These are phyloP conservation scores for Kalanchoe fedtschenkoi DNA, from an alignment of 164 flowering plant genomes.

Conservation along the genomic window DNA sequence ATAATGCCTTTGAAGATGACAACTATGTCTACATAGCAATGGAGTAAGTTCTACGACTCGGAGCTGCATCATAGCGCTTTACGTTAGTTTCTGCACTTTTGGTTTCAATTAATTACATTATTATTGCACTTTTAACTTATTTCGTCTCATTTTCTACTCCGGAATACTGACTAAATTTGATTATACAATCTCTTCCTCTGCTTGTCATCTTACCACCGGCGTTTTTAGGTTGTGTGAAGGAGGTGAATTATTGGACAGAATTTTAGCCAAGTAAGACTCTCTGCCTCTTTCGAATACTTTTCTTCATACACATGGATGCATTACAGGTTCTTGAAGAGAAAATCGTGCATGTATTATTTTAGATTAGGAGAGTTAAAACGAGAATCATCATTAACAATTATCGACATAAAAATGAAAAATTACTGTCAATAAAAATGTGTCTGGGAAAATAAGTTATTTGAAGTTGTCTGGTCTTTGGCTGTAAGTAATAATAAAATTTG, in stretches of 20 bases:
- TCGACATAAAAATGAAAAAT: too few relatives aligned
- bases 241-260: constrained; percentile 90
- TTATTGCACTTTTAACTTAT: too few relatives aligned
- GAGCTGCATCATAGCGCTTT: too few relatives aligned
- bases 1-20: constrained; percentile 88
- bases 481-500: background rate
- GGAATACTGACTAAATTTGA: background rate
- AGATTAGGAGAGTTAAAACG: background rate
- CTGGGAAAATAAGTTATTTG: too few relatives aligned
- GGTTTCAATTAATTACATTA: too few relatives aligned
- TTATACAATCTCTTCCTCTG: background rate
- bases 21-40: constrained; percentile 82
- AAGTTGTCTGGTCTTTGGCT: too few relatives aligned
- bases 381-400: too few relatives aligned
- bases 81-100: too few relatives aligned
- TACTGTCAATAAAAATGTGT: too few relatives aligned
- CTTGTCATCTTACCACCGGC: background rate
- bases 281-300: background rate
- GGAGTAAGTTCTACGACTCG: constrained; percentile 59
- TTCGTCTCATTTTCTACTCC: background rate
- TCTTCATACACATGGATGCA: background rate
- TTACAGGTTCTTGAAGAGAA: too few relatives aligned
- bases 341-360: too few relatives aligned
- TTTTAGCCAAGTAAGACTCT: constrained; percentile 73
- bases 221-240: constrained; percentile 85